These are phyloP conservation scores for Xerocomellus amylosporus DNA, from an alignment of 768 basidiomycete genomes.

Conservation along the genomic window DNA sequence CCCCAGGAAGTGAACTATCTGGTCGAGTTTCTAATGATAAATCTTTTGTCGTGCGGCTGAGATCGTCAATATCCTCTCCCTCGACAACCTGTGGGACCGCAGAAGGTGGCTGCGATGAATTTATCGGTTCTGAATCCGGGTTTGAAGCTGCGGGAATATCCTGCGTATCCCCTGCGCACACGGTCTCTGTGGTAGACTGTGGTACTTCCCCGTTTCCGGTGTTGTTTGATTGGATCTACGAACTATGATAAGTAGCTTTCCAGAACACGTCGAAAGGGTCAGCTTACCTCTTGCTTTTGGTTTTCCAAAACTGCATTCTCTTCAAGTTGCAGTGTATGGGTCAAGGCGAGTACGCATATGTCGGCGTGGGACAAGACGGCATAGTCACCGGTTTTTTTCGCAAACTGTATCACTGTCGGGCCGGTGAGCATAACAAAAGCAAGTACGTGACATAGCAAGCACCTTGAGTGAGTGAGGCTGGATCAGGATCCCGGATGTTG, in stretches of 20 bases:
- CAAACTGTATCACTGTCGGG: slow-evolving; percentile 75
- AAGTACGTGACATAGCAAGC: slow-evolving; percentile 17
- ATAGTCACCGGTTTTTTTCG: slow-evolving; percentile 97
- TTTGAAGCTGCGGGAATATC: background rate
- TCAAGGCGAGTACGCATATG: slow-evolving; percentile 86
- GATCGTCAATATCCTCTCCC: slow-evolving; percentile 3
- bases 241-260: background rate
- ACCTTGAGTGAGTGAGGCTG: slow-evolving; percentile 66
- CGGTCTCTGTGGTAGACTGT: background rate
- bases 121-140: background rate
- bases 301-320: slow-evolving; percentile 33
- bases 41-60: slow-evolving; percentile 7
- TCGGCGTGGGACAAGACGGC: slow-evolving; percentile 88
- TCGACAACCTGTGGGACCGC: background rate
- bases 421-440: slow-evolving; percentile 13
- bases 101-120: background rate
- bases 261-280: slow-evolving; percentile 1
- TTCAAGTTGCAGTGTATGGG: slow-evolving; percentile 69
- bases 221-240: slow-evolving; percentile 8
- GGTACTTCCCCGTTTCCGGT: background rate
- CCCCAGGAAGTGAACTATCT: slow-evolving; percentile 1
- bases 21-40: slow-evolving; percentile 16
- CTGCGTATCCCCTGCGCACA: slow-evolving; percentile 3
- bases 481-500: slow-evolving; percentile 65
- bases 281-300: slow-evolving; percentile 30